phyloP scores from a whole-genome alignment of 2,329 filamentous ascomycete species.

The Alternaria burnsii region DNA sequence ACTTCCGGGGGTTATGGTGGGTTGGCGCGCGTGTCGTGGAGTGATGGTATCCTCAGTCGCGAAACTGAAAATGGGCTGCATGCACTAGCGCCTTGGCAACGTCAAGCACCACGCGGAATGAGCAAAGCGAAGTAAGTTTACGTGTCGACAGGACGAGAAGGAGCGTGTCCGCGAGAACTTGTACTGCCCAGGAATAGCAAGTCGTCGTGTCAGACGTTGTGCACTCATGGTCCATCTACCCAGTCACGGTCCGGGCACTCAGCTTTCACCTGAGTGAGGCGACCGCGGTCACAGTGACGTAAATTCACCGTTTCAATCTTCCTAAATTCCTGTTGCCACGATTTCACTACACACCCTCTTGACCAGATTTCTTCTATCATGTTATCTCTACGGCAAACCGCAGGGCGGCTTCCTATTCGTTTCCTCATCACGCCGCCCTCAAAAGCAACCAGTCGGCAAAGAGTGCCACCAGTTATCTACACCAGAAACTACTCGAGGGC shows the following conservation, averaged over 20 bases:
- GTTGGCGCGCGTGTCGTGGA: constrained; percentile 18
- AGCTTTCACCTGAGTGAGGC: constrained; percentile 6
- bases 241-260: not conserved
- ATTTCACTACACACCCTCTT: not conserved
- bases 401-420: not conserved
- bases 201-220: fast-evolving
- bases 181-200: not conserved
- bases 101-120: constrained; percentile 5
- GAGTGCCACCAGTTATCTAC: not conserved
- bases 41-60: constrained; percentile 27
- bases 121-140: constrained; percentile 1
- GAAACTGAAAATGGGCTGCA: constrained; percentile 30
- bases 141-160: not conserved
- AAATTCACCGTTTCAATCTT: constrained; percentile 5
- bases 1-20: constrained; percentile 56
- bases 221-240: not conserved
- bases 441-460: not conserved
- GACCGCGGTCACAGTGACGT: constrained; percentile 37
- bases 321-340: not conserved
- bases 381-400: not conserved
- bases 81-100: constrained; percentile 32
- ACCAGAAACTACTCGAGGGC: constrained; percentile 13
- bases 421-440: not conserved
- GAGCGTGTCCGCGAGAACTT: not conserved
- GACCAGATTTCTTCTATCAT: not conserved